Evolutionary conservation across 1,139 yeast genomes (phyloP), one percentile per base, ranked within the genome.

Genomic region (Magnusiomyces ingens): DNA sequence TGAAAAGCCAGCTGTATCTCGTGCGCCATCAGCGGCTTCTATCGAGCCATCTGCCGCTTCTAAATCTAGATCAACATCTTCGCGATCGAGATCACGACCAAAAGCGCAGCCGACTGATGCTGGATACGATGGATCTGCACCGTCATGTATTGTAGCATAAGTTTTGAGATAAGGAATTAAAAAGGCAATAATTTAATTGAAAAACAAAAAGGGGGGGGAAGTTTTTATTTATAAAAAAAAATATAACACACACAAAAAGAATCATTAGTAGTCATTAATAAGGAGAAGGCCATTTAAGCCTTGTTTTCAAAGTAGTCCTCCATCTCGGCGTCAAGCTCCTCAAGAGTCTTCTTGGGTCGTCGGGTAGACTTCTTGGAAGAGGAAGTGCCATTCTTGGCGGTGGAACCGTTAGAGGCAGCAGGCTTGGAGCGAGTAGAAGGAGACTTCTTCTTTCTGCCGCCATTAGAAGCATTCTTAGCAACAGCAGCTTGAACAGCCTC

Each of bases 321-420:
- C 96, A 90, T 90, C 75, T 90, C 96, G 70, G 89, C 95, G 72
- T 90, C 97, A 67, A 90, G 80, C 72, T 90, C 90, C 70, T 85
- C 96, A 60, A 86, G 75, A 55, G 95, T 82, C 79, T 87, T 88
- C 79, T 84, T 84, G 60, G 80, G 78, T 62, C 73, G 76, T 67
- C 70, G 57, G 60, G 61, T 64, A 63, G 71, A 70, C 60, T 67
- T 67, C 60, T 61, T 61, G 44, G 67, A 68, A 19, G 65, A 59
- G 19, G 65, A 59, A 15, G 56, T 55, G 45, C 62, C 67, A 57
- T 67, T 67, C 55, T 58, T 57, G 50, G 60, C 48, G 50, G 60
- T 48, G 37, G 51, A 38, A 36, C 44, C 41, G 37, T n/a, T 15
- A 12, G 21, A 12, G 51, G 52, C 6, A 22, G 61, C 60, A 36